A percentile compares a stretch with the other conserved stretches of the same genome.
phyloP scores from a whole-genome alignment of 1,284 basidiomycete genomes.

The Ganoderma boninense region DNA sequence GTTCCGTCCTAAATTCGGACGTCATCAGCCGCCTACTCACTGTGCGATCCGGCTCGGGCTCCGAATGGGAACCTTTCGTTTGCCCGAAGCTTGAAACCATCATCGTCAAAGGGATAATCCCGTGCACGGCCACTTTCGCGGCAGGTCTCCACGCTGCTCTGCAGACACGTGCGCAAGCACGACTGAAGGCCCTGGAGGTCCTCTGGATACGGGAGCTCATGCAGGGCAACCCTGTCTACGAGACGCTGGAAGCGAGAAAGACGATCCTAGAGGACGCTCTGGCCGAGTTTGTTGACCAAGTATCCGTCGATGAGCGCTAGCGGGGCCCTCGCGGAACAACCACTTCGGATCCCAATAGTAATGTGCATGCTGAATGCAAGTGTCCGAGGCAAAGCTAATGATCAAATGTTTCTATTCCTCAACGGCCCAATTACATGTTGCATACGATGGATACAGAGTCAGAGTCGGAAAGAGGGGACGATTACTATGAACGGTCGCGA shows the following conservation, averaged over 20 bases:
- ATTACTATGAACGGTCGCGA: background rate
- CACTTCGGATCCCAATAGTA: no score
- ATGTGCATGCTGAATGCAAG: no score
- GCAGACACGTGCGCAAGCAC: background rate
- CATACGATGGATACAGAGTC: slow-evolving; percentile 5
- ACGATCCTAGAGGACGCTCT: background rate
- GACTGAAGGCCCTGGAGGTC: background rate
- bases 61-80: background rate
- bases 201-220: background rate
- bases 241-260: background rate
- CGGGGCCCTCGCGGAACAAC: no score
- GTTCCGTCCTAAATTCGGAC: background rate
- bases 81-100: background rate
- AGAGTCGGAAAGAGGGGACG: background rate
- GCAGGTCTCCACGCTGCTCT: background rate
- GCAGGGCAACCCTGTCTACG: background rate
- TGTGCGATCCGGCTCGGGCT: background rate
- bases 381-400: background rate
- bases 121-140: background rate
- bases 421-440: background rate
- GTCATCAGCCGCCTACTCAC: background rate
- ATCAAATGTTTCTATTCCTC: slow-evolving; percentile 3
- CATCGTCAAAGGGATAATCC: background rate
- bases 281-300: background rate
- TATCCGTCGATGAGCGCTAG: background rate